Evolutionary conservation across 2,329 filamentous ascomycete genomes (phyloP).

Genomic region (Scytalidium sp.): DNA sequence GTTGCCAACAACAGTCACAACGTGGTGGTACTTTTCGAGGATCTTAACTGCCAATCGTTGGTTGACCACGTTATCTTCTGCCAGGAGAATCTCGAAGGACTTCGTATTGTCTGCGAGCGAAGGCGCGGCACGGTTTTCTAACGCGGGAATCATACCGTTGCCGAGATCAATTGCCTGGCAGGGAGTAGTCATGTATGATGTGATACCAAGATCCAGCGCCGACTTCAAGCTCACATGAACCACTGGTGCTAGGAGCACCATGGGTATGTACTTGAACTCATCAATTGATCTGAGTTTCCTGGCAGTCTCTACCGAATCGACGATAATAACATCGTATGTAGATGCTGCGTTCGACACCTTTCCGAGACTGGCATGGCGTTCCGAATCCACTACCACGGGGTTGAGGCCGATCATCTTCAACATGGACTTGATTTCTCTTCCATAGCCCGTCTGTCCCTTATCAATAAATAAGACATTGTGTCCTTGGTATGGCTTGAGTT

Average conservation of each 20-base stretch:
- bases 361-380: constrained; percentile 59
- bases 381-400: constrained; percentile 82
- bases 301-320: constrained; percentile 92
- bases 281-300: constrained; percentile 80
- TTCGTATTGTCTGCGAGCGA: constrained; percentile 90
- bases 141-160: constrained; percentile 91
- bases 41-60: constrained; percentile 96
- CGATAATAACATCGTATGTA: constrained; percentile 89
- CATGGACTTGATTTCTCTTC: constrained; percentile 74
- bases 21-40: constrained; percentile 92
- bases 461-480: constrained; percentile 95
- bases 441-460: constrained; percentile 77
- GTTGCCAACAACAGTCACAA: constrained; percentile 90
- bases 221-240: constrained; percentile 93
- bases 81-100: constrained; percentile 91
- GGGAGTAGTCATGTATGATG: constrained; percentile 98
- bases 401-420: constrained; percentile 75
- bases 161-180: constrained; percentile 91
- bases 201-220: constrained; percentile 90
- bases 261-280: constrained; percentile 96
- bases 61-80: constrained; percentile 97
- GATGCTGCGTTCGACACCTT: constrained; percentile 37
- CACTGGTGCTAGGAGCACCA: constrained; percentile 84
- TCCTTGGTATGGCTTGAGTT: constrained; percentile 85
- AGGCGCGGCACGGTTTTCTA: constrained; percentile 90